Percentiles rank a stretch among this genome's conserved stretches.
These are phyloP conservation scores for Globisporangium nunn DNA, from an alignment of 352 stramenopile genomes.

Conservation along the genomic window DNA sequence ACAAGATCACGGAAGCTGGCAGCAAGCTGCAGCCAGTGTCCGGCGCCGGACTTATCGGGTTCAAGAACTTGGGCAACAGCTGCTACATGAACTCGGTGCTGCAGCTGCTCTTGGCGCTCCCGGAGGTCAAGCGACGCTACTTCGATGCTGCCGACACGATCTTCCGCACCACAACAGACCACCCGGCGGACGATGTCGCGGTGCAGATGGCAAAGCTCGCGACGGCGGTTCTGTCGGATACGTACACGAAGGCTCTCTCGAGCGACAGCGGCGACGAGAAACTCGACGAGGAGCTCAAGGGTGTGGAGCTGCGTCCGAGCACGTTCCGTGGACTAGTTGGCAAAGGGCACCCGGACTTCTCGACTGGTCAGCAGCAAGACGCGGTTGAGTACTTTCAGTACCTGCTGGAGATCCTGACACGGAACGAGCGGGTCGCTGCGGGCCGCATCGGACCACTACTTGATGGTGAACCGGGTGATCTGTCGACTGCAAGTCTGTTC, in stretches of 20 bases:
- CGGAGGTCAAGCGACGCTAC: conserved; percentile 70
- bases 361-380: conserved; percentile 96
- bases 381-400: conserved; percentile 97
- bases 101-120: conserved; percentile 89
- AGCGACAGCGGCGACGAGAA: conserved; percentile 19
- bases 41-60: conserved; percentile 90
- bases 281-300: conserved; percentile 21
- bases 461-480: conserved; percentile 27
- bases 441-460: conserved; percentile 46
- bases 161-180: conserved; percentile 23
- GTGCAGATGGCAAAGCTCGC: conserved; percentile 92
- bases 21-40: conserved; percentile 88
- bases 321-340: conserved; percentile 96
- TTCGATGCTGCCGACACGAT: conserved; percentile 49
- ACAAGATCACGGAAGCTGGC: conserved; percentile 96
- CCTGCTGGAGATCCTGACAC: conserved; percentile 90
- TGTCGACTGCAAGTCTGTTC: conserved; percentile 87
- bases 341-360: conserved; percentile 94
- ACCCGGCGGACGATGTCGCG: conserved; percentile 61
- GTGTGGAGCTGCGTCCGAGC: conserved; percentile 45
- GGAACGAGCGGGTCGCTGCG: conserved; percentile 61
- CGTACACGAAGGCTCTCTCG: conserved; percentile 60
- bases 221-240: conserved; percentile 79
- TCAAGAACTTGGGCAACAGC: conserved; percentile 99
- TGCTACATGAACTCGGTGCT: conserved; percentile 99